Evolutionary conservation across 2,329 filamentous ascomycete species (phyloP).

Genomic region (Lanzia echinophila): DNA sequence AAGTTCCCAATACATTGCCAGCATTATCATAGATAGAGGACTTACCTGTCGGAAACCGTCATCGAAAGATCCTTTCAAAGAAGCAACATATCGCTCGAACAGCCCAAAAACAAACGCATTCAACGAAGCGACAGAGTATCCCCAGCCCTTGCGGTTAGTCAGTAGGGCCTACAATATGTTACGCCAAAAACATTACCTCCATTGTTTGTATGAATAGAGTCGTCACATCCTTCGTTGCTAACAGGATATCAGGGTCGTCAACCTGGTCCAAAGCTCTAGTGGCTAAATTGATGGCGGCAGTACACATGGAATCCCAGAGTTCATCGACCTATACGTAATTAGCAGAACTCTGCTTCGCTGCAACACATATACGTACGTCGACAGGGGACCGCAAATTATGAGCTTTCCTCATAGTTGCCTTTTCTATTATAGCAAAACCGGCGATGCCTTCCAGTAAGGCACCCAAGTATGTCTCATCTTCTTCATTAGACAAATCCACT

Average conservation of each 20-base stretch:
- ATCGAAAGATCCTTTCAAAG: constrained; percentile 86
- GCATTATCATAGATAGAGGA: neutral
- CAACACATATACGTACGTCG: constrained; percentile 53
- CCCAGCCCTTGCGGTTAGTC: constrained; percentile 62
- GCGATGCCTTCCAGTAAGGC: constrained; percentile 88
- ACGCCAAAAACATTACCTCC: constrained; percentile 55
- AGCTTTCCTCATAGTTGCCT: constrained; percentile 80
- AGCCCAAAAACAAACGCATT: constrained; percentile 74
- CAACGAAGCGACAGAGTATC: constrained; percentile 74
- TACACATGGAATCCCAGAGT: constrained; percentile 97
- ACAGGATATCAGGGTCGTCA: constrained; percentile 78
- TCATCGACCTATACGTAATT: constrained; percentile 70
- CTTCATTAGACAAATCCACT: constrained; percentile 72
- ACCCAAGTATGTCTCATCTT: constrained; percentile 76
- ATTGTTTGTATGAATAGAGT: constrained; percentile 96
- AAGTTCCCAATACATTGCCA: no score
- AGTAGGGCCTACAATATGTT: neutral
- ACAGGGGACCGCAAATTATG: constrained; percentile 74
- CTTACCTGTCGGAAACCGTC: constrained; percentile 87
- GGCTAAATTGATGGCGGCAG: constrained; percentile 75
- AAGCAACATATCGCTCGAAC: constrained; percentile 88
- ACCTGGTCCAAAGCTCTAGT: constrained; percentile 71
- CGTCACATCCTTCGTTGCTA: constrained; percentile 93
- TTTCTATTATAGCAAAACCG: constrained; percentile 94
- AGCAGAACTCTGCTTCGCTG: constrained; percentile 5